A percentile compares a stretch with the other conserved stretches of the same genome.
phyloP scores from a whole-genome alignment of 495 filamentous ascomycete species.

The Daldinia concentrica region DNA sequence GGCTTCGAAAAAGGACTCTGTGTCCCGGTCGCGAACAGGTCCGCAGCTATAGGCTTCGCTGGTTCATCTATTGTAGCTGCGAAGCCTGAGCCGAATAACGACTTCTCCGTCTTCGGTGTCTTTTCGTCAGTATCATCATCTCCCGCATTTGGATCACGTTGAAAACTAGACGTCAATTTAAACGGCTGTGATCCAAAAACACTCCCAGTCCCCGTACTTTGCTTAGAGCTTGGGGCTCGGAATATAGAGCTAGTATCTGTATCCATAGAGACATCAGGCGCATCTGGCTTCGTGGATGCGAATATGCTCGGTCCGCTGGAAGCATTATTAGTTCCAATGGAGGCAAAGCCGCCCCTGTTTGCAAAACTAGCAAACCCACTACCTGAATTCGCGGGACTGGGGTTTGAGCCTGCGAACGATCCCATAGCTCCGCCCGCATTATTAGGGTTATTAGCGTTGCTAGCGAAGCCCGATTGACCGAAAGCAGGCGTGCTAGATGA shows the following conservation, averaged over 20 bases:
- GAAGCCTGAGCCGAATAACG: slow-evolving; percentile 68
- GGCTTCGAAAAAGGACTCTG: slow-evolving; percentile 46
- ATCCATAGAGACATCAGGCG: slow-evolving; percentile 53
- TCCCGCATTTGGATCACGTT: slow-evolving; percentile 71
- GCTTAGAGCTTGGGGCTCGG: slow-evolving; percentile 55
- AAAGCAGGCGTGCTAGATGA: slow-evolving; percentile 48
- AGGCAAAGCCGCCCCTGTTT: slow-evolving; percentile 64
- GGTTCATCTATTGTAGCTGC: slow-evolving; percentile 59
- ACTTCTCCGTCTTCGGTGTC: slow-evolving; percentile 51
- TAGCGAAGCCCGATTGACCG: slow-evolving; percentile 52
- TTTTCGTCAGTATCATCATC: slow-evolving; percentile 62
- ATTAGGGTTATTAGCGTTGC: slow-evolving; percentile 10
- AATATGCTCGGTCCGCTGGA: slow-evolving; percentile 58
- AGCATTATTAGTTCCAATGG: slow-evolving; percentile 48
- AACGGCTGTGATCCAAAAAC: slow-evolving; percentile 71
- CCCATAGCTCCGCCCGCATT: slow-evolving; percentile 19
- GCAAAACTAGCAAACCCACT: slow-evolving; percentile 70
- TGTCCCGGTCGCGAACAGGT: slow-evolving; percentile 28
- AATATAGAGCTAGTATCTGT: slow-evolving; percentile 52
- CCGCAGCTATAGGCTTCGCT: slow-evolving; percentile 47
- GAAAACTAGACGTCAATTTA: slow-evolving; percentile 81
- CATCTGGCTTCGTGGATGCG: slow-evolving; percentile 54
- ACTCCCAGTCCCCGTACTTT: slow-evolving; percentile 48
- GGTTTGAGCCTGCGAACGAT: slow-evolving; percentile 46
- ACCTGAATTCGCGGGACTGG: slow-evolving; percentile 36